Conservation (phyloP, 176 grass and related monocot genomes). For the Triticum dicoccoides region DNA sequence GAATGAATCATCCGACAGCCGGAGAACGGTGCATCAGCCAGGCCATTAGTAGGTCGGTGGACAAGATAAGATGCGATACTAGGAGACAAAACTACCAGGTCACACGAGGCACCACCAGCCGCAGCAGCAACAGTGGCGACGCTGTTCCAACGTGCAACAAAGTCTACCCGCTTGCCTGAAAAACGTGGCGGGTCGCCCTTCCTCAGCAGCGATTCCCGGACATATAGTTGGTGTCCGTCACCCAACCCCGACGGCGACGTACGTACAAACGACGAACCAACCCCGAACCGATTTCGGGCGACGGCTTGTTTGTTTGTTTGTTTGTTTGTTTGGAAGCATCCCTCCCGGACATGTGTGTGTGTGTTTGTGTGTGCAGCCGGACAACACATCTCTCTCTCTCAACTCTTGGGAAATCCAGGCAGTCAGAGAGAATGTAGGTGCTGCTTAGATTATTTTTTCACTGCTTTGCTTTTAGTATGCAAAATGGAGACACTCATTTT, state of each 20-base stretch:
- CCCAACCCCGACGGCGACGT: not conserved
- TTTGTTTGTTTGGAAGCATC: not conserved
- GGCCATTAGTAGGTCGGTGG: too few species aligned
- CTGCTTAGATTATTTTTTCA: not conserved
- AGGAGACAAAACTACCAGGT: too few species aligned
- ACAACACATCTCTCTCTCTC: not conserved
- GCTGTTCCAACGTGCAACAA: not conserved
- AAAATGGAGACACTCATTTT: not conserved
- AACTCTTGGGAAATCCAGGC: not conserved
- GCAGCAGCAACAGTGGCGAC: too few species aligned
- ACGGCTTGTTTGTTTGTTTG: not conserved
- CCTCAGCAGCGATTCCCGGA: not conserved
- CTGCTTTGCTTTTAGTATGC: not conserved
- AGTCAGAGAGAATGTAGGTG: slow-evolving; percentile 3
- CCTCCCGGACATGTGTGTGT: not conserved
- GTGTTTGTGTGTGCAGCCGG: not conserved
- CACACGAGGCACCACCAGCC: too few species aligned
- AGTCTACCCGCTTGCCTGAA: not conserved
- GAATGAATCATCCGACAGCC: too few species aligned
- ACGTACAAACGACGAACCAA: not conserved
- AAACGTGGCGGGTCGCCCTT: not conserved
- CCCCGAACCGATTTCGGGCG: not conserved
- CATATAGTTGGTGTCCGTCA: not conserved
- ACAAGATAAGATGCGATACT: too few species aligned
- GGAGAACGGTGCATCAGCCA: too few species aligned